A percentile compares a stretch with the other conserved stretches of the same genome.
Evolutionary conservation across 768 basidiomycete genomes (phyloP).

Genomic region (Boletus bicolor): DNA sequence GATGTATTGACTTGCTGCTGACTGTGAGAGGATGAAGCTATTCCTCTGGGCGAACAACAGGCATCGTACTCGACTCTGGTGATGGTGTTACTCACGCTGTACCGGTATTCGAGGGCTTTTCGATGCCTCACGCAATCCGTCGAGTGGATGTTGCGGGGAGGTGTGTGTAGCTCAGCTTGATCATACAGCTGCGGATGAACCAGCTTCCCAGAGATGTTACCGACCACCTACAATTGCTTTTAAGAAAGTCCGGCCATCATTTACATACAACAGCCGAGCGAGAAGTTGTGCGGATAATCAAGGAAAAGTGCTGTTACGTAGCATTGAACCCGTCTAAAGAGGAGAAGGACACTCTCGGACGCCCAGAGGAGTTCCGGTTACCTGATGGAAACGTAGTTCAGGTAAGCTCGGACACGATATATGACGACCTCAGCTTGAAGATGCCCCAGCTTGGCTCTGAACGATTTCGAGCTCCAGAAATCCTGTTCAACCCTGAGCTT

Average conservation of each 20-base stretch:
- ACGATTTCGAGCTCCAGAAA: conserved; percentile 95
- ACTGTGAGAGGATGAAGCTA: conserved; percentile 55
- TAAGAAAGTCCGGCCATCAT: conserved; percentile 93
- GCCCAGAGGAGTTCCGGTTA: conserved; percentile 83
- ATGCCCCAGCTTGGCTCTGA: conserved; percentile 79
- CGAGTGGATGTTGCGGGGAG: conserved; percentile 95
- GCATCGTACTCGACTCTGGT: conserved; percentile 98
- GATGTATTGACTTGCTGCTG: conserved; percentile 1
- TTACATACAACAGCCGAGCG: conserved; percentile 96
- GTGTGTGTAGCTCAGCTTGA: conserved; percentile 38
- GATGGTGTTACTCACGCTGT: conserved; percentile 99
- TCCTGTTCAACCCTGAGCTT: conserved; percentile 95
- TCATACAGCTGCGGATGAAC: background rate
- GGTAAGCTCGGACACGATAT: conserved; percentile 42
- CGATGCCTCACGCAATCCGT: conserved; percentile 97
- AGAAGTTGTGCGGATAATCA: conserved; percentile 95
- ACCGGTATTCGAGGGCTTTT: conserved; percentile 98
- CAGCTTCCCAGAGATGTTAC: conserved; percentile 76
- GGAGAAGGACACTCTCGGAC: conserved; percentile 82
- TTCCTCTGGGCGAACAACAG: conserved; percentile 96
- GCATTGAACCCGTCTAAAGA: conserved; percentile 92
- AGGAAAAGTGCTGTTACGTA: conserved; percentile 97
- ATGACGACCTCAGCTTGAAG: conserved; percentile 12
- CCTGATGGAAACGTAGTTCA: conserved; percentile 95
- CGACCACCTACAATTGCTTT: conserved; percentile 88